phyloP scores from a whole-genome alignment of 2,329 filamentous ascomycete species.

The Pseudogymnoascus sp. region DNA sequence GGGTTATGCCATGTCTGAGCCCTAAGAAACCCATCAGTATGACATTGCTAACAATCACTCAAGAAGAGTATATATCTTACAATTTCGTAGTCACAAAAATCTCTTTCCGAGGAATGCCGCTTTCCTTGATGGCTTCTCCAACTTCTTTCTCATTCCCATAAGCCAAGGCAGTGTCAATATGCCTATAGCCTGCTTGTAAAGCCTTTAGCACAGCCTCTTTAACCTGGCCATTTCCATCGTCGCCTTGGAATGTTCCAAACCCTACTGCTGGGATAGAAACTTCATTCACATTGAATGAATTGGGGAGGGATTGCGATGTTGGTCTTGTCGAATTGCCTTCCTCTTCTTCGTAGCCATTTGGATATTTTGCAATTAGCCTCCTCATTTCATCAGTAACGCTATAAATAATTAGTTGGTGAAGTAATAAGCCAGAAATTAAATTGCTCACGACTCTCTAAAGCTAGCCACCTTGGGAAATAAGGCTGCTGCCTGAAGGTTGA shows the following conservation, averaged over 20 bases:
- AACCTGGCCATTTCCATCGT: slow-evolving; percentile 27
- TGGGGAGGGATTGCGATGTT: neutral
- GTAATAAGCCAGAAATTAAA: neutral
- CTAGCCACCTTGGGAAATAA: neutral
- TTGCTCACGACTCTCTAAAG: neutral
- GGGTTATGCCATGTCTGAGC: slow-evolving; percentile 56
- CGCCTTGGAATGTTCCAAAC: slow-evolving; percentile 33
- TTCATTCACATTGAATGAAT: neutral
- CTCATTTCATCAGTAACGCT: slow-evolving; percentile 13
- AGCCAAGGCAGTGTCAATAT: slow-evolving; percentile 41
- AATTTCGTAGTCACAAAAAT: slow-evolving; percentile 48
- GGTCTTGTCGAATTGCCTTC: neutral
- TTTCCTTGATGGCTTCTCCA: slow-evolving; percentile 33
- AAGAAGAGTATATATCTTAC: slow-evolving; percentile 31
- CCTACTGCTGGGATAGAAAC: slow-evolving; percentile 34
- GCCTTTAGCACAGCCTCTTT: slow-evolving; percentile 41
- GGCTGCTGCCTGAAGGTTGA: neutral
- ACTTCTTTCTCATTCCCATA: slow-evolving; percentile 39
- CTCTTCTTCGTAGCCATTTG: slow-evolving; percentile 11
- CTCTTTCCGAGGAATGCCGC: slow-evolving; percentile 32
- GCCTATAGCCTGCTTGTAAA: slow-evolving; percentile 36
- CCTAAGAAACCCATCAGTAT: slow-evolving; percentile 63
- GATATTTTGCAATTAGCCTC: slow-evolving; percentile 13
- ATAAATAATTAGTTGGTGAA: neutral
- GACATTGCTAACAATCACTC: slow-evolving; percentile 45